Percentiles rank a stretch among this genome's conserved stretches.
Evolutionary conservation across 768 basidiomycete genomes (phyloP).

Genomic region (Amanita muscaria): DNA sequence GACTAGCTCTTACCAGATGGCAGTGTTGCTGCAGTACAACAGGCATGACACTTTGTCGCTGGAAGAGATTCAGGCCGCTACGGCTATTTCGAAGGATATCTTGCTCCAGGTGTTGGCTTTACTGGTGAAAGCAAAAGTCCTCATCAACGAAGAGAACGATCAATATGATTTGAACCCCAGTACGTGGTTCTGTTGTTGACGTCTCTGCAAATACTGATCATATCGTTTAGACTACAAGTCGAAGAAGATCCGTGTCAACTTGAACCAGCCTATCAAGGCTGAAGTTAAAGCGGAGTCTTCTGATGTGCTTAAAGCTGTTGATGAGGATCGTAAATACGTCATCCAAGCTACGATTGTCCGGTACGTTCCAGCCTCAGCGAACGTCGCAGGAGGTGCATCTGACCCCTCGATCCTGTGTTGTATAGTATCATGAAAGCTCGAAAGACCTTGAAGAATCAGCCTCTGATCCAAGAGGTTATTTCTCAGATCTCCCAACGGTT

Average conservation of each 20-base stretch:
- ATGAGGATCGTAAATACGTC: slow-evolving; percentile 94
- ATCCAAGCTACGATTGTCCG: slow-evolving; percentile 94
- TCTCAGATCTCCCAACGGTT: slow-evolving; percentile 84
- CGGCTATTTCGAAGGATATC: slow-evolving; percentile 72
- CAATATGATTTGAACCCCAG: slow-evolving; percentile 88
- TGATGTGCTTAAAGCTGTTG: slow-evolving; percentile 89
- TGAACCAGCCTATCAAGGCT: slow-evolving; percentile 89
- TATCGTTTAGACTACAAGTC: slow-evolving; percentile 65
- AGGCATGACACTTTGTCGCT: slow-evolving; percentile 79
- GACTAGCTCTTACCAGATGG: slow-evolving; percentile 96
- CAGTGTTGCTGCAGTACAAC: slow-evolving; percentile 94
- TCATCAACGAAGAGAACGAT: slow-evolving; percentile 81
- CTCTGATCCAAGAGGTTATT: slow-evolving; percentile 83
- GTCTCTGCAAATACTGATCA: too few relatives aligned
- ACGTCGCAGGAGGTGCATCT: not conserved
- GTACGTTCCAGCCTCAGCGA: slow-evolving; percentile 25
- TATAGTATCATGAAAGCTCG: slow-evolving; percentile 88
- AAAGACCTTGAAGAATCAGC: slow-evolving; percentile 92
- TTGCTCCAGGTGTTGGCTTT: slow-evolving; percentile 61
- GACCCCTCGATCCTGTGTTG: slow-evolving; percentile 1
- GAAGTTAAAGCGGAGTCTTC: slow-evolving; percentile 87
- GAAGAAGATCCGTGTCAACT: slow-evolving; percentile 87
- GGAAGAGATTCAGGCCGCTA: slow-evolving; percentile 72
- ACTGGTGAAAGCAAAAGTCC: slow-evolving; percentile 82
- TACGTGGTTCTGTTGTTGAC: too few relatives aligned